Evolutionary conservation across 2,329 filamentous ascomycete species (phyloP).

Genomic region (Davidsoniella neocaledoniae): DNA sequence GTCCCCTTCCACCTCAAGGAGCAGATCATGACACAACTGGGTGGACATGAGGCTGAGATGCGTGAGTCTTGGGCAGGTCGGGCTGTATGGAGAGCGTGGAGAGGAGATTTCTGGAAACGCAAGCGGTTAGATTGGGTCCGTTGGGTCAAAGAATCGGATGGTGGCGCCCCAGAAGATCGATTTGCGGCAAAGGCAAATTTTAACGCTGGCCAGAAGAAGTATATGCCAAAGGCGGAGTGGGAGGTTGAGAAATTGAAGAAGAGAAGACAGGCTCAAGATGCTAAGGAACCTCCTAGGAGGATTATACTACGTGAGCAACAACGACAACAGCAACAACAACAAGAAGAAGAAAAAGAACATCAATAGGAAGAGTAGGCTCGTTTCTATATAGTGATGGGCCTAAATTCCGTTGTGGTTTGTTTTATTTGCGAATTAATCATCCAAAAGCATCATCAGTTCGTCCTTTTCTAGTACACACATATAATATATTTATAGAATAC

Average conservation of each 20-base stretch:
- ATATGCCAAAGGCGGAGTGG: conserved; percentile 11
- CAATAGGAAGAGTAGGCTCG: not conserved
- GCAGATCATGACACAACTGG: conserved; percentile 32
- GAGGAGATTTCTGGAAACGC: conserved; percentile 39
- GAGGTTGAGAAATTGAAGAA: conserved; percentile 9
- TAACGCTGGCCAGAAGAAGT: conserved; percentile 6
- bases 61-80: conserved; percentile 37
- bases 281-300: conserved; percentile 6
- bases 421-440: not conserved
- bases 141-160: conserved; percentile 32
- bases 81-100: conserved; percentile 40
- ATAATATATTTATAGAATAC: not conserved
- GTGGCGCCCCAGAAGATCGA: conserved; percentile 5
- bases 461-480: not conserved
- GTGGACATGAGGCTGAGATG: conserved; percentile 30
- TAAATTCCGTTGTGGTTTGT: not conserved
- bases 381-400: not conserved
- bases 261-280: conserved; percentile 1
- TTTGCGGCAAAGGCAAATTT: conserved; percentile 7
- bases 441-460: not conserved
- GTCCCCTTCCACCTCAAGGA: conserved; percentile 43
- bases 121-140: conserved; percentile 36
- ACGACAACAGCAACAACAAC: not conserved
- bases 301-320: not conserved
- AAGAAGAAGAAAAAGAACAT: not conserved